Evolutionary conservation across 2,329 filamentous ascomycete genomes (phyloP), one percentile per base, ranked within the genome.

Genomic region (Exophiala sp.): DNA sequence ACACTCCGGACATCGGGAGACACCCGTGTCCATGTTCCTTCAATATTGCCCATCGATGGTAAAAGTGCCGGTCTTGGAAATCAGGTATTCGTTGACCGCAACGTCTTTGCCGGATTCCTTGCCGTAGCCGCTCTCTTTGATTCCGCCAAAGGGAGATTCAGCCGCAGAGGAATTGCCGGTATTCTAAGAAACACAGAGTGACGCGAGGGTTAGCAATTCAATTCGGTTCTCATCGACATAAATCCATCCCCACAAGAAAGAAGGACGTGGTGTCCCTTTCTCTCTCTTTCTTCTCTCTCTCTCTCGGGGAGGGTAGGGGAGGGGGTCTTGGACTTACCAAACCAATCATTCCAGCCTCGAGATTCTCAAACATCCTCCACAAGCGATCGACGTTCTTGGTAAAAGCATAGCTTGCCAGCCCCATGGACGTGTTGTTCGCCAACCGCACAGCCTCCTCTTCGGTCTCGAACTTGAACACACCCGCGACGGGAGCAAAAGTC

Each of bases 311-410:
- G 54, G 5, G 35, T 14, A 42, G 38, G 41, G 38, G 21, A 40
- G 35, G 16, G 32, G 11, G 19, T 16, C n/a, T n/a, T 22, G 39
- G 30, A 62, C 66, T 58, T 61, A 71, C 78, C 76, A 48, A 76
- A 11, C 81, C 82, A 60, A 85, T 81, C 82, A 85, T 85, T 2
- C 81, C 82, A 3, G 82, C 81, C 63, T 85, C 81, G 27, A 86
- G 64, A 56, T 79, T 82, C 70, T 86, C 82, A 49, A 85, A 68
- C 62, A 85, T 67, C 51, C 82, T 71, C 78, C 81, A 83, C 44
- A 79, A 72, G 0, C 81, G 78, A 61, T 84, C 80, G 3, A 85
- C 68, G 59, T 83, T 79, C 68, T 82, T 83, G 1, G 82, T 85
- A 65, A 85, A 85, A 53, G 79, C 79, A 60, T 85, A 85, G 32